phyloP scores from a whole-genome alignment of 768 basidiomycete species.

The Myochromella boudieri region DNA sequence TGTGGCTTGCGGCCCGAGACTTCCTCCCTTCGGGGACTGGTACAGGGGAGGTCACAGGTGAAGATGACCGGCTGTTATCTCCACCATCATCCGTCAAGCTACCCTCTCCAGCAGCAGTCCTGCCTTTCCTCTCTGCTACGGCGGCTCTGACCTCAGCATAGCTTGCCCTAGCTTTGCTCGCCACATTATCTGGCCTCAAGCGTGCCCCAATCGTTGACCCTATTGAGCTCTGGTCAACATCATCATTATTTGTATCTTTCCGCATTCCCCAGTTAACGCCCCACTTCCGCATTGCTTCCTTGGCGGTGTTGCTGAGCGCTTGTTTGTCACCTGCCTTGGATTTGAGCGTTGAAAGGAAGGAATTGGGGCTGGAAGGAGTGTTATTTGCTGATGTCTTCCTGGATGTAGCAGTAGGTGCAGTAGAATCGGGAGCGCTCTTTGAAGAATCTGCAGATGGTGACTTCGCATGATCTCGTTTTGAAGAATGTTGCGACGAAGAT shows the following conservation, averaged over 20 bases:
- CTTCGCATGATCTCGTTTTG: constrained; percentile 33
- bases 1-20: constrained; percentile 18
- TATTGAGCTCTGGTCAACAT: constrained; percentile 39
- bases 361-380: constrained; percentile 47
- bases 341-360: constrained; percentile 79
- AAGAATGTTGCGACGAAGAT: constrained; percentile 47
- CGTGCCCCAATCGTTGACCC: constrained; percentile 36
- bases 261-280: constrained; percentile 78
- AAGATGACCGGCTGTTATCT: constrained; percentile 21
- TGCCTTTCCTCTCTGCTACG: constrained; percentile 65
- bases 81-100: constrained; percentile 18
- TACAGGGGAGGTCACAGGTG: constrained; percentile 16
- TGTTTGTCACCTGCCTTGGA: constrained; percentile 82
- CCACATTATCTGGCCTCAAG: constrained; percentile 28
- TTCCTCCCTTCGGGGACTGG: constrained; percentile 18
- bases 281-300: constrained; percentile 92
- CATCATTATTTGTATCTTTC: constrained; percentile 49
- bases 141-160: constrained; percentile 77
- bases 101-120: constrained; percentile 27
- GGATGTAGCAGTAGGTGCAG: constrained; percentile 31
- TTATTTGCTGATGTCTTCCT: constrained; percentile 31
- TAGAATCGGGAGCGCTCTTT: constrained; percentile 20
- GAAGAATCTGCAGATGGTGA: constrained; percentile 22
- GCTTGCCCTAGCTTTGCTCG: constrained; percentile 49
- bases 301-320: constrained; percentile 79